phyloP scores from a whole-genome alignment of 2,329 filamentous ascomycete genomes.

The Ophiocordyceps camponoti-saundersi region DNA sequence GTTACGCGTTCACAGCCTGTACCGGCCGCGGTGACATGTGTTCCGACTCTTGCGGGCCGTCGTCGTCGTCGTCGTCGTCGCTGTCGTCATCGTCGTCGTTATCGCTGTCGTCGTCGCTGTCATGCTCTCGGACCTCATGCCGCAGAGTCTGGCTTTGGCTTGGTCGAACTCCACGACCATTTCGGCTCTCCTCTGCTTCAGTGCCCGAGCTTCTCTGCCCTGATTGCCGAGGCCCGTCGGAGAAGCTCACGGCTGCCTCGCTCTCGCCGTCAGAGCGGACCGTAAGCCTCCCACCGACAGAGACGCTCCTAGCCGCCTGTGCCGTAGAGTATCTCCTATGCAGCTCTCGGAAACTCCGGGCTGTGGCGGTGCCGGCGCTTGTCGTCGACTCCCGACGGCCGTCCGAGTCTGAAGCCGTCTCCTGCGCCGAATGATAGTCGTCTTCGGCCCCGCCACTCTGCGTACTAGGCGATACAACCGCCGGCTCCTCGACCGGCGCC shows the following conservation, averaged over 20 bases:
- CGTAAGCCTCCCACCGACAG: slow-evolving; percentile 22
- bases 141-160: slow-evolving; percentile 11
- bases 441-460: slow-evolving; percentile 20
- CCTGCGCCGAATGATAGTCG: slow-evolving; percentile 36
- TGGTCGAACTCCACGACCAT: neutral
- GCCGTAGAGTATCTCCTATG: slow-evolving; percentile 42
- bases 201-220: neutral
- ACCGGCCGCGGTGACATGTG: slow-evolving; percentile 12
- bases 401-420: slow-evolving; percentile 23
- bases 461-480: slow-evolving; percentile 16
- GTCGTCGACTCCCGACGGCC: slow-evolving; percentile 43
- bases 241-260: slow-evolving; percentile 41
- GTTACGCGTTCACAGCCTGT: slow-evolving; percentile 17
- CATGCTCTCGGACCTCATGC: slow-evolving; percentile 9
- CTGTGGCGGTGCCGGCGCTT: slow-evolving; percentile 50
- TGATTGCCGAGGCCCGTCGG: slow-evolving; percentile 7
- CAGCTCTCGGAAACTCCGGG: slow-evolving; percentile 45
- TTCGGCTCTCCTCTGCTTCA: neutral
- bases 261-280: slow-evolving; percentile 41
- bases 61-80: slow-evolving; percentile 1
- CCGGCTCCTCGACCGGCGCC: slow-evolving; percentile 22
- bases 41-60: slow-evolving; percentile 12
- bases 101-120: slow-evolving; percentile 7
- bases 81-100: slow-evolving; percentile 8
- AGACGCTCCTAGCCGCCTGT: slow-evolving; percentile 25